Evolutionary conservation across 768 basidiomycete species (phyloP).

Genomic region (Kockovaella imperatae): DNA sequence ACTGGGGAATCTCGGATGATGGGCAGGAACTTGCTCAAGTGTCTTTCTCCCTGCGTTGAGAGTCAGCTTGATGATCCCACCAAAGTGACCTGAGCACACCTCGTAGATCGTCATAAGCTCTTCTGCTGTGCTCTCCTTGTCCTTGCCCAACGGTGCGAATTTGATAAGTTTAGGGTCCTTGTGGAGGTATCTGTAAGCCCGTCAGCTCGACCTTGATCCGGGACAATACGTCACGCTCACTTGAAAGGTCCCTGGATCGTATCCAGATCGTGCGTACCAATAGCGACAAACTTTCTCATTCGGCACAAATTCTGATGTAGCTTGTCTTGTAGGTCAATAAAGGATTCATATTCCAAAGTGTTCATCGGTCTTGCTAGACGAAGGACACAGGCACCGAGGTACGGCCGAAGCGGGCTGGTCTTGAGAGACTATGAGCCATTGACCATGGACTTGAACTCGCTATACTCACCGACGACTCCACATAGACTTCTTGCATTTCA

Average conservation of each 20-base stretch:
- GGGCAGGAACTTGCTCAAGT: slow-evolving; percentile 75
- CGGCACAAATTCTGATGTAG: slow-evolving; percentile 93
- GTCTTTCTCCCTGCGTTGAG: slow-evolving; percentile 68
- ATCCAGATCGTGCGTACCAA: slow-evolving; percentile 96
- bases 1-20: slow-evolving; percentile 93
- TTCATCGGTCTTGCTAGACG: slow-evolving; percentile 79
- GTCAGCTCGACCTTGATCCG: not conserved
- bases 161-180: slow-evolving; percentile 71
- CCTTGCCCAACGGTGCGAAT: slow-evolving; percentile 78
- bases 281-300: slow-evolving; percentile 80
- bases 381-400: slow-evolving; percentile 82
- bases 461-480: slow-evolving; percentile 62
- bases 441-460: not conserved
- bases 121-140: slow-evolving; percentile 69
- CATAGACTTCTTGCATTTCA: slow-evolving; percentile 58
- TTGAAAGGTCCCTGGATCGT: slow-evolving; percentile 78
- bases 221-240: slow-evolving; percentile 50
- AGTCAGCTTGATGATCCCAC: not conserved
- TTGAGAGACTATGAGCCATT: slow-evolving; percentile 35
- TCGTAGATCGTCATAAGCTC: slow-evolving; percentile 91
- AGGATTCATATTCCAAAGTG: slow-evolving; percentile 79
- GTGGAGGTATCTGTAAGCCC: slow-evolving; percentile 36
- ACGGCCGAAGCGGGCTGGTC: slow-evolving; percentile 77
- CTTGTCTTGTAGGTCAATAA: slow-evolving; percentile 99
- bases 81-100: slow-evolving; percentile 49